A percentile compares a stretch with the other conserved stretches of the same genome.
phyloP scores from a whole-genome alignment of 768 basidiomycete species.

The Auricularia cornea region DNA sequence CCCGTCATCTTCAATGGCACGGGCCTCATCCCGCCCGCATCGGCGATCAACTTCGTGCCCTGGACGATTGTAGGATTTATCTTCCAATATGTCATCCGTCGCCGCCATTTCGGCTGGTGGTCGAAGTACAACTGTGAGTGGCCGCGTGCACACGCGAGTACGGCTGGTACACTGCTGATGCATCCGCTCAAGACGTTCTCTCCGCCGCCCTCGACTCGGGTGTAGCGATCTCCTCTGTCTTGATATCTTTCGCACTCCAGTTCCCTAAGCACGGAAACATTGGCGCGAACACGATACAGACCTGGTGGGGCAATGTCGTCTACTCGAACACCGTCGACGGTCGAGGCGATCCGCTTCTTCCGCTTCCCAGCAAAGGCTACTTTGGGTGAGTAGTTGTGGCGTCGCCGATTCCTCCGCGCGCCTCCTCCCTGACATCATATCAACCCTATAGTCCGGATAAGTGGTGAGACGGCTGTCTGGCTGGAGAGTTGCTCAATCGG shows the following conservation, averaged over 20 bases:
- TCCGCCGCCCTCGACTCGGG: slow-evolving; percentile 67
- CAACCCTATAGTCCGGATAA: too few species aligned
- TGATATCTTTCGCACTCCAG: slow-evolving; percentile 57
- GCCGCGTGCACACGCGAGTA: too few species aligned
- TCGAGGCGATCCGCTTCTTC: slow-evolving; percentile 44
- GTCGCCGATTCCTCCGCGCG: too few species aligned
- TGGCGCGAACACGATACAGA: slow-evolving; percentile 41
- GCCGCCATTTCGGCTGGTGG: slow-evolving; percentile 61
- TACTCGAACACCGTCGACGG: slow-evolving; percentile 52
- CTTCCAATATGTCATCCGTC: slow-evolving; percentile 49
- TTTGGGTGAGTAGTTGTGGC: neutral
- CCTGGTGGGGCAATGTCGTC: slow-evolving; percentile 65
- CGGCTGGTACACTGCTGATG: neutral
- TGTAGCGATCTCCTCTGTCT: slow-evolving; percentile 45
- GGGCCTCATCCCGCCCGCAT: slow-evolving; percentile 56
- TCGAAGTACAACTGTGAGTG: slow-evolving; percentile 40
- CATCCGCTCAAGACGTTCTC: slow-evolving; percentile 38
- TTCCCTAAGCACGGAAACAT: slow-evolving; percentile 56
- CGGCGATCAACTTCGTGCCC: slow-evolving; percentile 57
- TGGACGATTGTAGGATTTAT: slow-evolving; percentile 60
- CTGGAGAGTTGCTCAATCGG: too few species aligned
- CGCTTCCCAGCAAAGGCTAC: slow-evolving; percentile 16
- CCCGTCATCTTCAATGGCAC: slow-evolving; percentile 58
- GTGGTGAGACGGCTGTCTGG: too few species aligned
- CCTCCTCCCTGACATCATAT: too few species aligned